Percentiles rank a stretch among this genome's conserved stretches.
Evolutionary conservation across 2,329 filamentous ascomycete genomes (phyloP).

Genomic region (Colletotrichum cuscutae): DNA sequence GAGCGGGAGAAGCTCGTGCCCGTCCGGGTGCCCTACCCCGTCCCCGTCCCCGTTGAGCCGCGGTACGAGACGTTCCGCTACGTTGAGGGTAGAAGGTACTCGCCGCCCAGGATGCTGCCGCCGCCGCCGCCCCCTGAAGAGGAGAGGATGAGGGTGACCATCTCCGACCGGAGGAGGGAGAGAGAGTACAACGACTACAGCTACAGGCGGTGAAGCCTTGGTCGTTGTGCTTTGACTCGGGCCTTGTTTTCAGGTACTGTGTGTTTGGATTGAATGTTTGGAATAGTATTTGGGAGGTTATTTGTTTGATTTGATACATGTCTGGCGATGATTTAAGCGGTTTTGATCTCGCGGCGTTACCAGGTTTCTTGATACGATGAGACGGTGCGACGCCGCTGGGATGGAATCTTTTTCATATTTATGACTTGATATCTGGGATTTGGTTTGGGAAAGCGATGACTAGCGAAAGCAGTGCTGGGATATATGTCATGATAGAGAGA

Average conservation of each 20-base stretch:
- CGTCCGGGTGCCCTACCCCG: slow-evolving; percentile 52
- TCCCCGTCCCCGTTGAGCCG: slow-evolving; percentile 47
- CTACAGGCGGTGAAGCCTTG: not conserved
- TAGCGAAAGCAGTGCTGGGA: not conserved
- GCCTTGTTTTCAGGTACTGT: not conserved
- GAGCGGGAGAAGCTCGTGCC: slow-evolving; percentile 62
- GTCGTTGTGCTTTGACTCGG: not conserved
- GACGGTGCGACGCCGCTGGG: not conserved
- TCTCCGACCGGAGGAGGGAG: slow-evolving; percentile 46
- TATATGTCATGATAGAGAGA: not conserved
- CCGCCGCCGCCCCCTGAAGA: slow-evolving; percentile 45
- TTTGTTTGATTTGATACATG: not conserved
- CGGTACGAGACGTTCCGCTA: slow-evolving; percentile 63
- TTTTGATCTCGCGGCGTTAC: not conserved
- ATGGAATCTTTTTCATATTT: not conserved
- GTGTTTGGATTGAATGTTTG: not conserved
- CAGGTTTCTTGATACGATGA: not conserved
- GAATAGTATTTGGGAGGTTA: not conserved
- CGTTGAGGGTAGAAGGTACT: slow-evolving; percentile 57
- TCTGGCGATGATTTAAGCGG: not conserved
- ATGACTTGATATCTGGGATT: not conserved
- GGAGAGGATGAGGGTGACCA: slow-evolving; percentile 45
- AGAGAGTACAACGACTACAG: slow-evolving; percentile 47
- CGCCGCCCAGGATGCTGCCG: slow-evolving; percentile 43
- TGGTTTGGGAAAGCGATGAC: not conserved